A percentile compares a stretch with the other conserved stretches of the same genome.
Conservation (phyloP, 2,329 filamentous ascomycete genomes). For the Colletotrichum melonis region DNA sequence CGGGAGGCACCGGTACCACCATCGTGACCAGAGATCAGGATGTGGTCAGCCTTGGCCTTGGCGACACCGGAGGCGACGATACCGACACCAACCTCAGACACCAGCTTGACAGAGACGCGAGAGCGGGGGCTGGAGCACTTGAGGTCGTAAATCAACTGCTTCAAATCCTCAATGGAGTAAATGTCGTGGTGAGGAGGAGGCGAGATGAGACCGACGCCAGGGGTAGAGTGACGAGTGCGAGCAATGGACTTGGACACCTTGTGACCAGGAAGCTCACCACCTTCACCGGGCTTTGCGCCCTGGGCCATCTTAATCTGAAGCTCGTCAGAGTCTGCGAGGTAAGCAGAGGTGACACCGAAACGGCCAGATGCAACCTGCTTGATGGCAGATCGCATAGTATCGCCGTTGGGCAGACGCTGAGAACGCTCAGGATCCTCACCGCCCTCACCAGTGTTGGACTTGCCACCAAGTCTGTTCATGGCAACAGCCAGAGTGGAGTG, state of each 20-base stretch:
- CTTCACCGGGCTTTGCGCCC: conserved; percentile 96
- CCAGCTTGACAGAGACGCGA: conserved; percentile 95
- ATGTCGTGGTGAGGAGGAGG: conserved; percentile 98
- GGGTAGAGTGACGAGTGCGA: conserved; percentile 93
- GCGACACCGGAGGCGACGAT: conserved; percentile 98
- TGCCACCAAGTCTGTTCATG: conserved; percentile 96
- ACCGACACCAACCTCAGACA: conserved; percentile 96
- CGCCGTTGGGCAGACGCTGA: conserved; percentile 86
- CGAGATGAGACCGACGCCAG: conserved; percentile 95
- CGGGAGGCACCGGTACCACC: conserved; percentile 96
- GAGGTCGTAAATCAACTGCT: conserved; percentile 96
- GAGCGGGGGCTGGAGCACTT: conserved; percentile 96
- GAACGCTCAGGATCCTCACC: conserved; percentile 95
- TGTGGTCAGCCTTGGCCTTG: conserved; percentile 97
- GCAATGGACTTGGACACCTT: conserved; percentile 96
- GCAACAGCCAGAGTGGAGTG: conserved; percentile 95
- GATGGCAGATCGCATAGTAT: conserved; percentile 97
- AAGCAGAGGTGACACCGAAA: conserved; percentile 95
- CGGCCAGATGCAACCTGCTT: conserved; percentile 97
- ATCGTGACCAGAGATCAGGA: conserved; percentile 95
- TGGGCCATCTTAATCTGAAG: conserved; percentile 99
- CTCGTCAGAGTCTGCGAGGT: conserved; percentile 94
- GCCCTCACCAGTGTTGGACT: conserved; percentile 98
- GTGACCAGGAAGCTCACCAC: conserved; percentile 95
- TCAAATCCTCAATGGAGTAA: conserved; percentile 97